Evolutionary conservation across 108 stramenopile genomes (phyloP).

Genomic region (Schizochytrium sp.): DNA sequence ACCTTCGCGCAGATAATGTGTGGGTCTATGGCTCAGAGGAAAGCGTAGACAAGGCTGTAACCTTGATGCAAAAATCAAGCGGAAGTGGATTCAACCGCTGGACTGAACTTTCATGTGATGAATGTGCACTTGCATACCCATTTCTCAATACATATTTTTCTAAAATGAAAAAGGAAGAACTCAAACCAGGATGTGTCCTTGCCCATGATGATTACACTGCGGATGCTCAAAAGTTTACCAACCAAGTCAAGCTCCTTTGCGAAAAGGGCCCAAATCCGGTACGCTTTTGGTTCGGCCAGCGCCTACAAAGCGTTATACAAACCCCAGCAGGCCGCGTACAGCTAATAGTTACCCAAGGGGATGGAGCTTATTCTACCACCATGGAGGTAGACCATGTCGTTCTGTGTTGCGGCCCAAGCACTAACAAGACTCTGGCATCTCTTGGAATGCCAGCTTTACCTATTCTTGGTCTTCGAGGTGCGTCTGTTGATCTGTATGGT

Average conservation of each 20-base stretch:
- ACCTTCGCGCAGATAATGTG: background rate
- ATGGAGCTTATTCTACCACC: background rate
- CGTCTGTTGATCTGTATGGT: background rate
- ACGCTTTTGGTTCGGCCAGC: conserved; percentile 13
- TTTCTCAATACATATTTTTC: background rate
- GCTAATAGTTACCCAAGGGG: background rate
- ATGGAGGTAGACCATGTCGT: conserved; percentile 38
- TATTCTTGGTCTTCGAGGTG: conserved; percentile 16
- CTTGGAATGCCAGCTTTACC: background rate
- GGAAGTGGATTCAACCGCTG: conserved; percentile 1
- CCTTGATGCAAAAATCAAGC: background rate
- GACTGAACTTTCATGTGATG: background rate
- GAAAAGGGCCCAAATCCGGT: background rate
- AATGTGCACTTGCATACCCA: background rate
- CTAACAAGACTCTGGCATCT: background rate
- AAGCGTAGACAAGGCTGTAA: background rate
- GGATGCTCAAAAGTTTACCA: conserved; percentile 39
- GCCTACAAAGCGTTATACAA: background rate
- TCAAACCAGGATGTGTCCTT: conserved; percentile 16
- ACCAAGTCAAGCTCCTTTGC: background rate
- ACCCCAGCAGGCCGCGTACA: background rate
- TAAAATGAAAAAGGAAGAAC: background rate
- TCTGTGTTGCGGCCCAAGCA: conserved; percentile 37
- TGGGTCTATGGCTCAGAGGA: conserved; percentile 26
- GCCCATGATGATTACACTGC: conserved; percentile 34